Evolutionary conservation across 257 asterid species (phyloP), one percentile per base, ranked within the genome.

Genomic region (Petunia secreta): DNA sequence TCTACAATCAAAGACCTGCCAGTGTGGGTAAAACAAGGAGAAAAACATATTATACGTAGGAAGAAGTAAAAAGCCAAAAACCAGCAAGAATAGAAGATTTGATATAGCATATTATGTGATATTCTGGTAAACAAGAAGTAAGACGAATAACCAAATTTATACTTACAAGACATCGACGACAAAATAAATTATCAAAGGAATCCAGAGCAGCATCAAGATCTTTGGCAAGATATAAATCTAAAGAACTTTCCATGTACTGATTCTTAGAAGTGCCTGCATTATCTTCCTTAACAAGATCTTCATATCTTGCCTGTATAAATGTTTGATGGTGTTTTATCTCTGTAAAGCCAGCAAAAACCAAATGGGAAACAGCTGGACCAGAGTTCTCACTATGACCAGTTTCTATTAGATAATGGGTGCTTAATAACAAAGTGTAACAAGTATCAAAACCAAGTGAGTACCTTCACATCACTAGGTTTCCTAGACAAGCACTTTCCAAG

Each of bases 151-250:
- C 65, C 80, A 41, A 75, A 73, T 38, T 54, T 79, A 82, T 86
- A 84, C 97, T 87, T 88, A 96, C 99, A 68, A 87, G 91, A 87
- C 99, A 96, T 63, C 99, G 95, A 8, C 99, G 99, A 82, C 99
- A 96, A 84, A 94, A 96, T 59, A 96, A 91, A 85, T 92, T 94
- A 90, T 96, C 99, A 85, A 96, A 91, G 57, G 99, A 96, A 90
- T 96, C 99, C 86, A 94, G 75, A 75, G 99, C 99, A 50, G 93
- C 98, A 82, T 94, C 98, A 75, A 96, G 97, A 89, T 91, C 97
- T 86, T 96, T 92, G 78, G 92, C 98, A 66, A 90, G 89, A 86
- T 89, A 90, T 41, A 96, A 91, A 85, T 88, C 89, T 82, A 84
- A 88, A 82, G 88, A 85, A 78, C 90, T 92, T 80, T 87, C 95